Conservation (phyloP, 345 rosid genomes). For the Aquilaria sinensis region DNA sequence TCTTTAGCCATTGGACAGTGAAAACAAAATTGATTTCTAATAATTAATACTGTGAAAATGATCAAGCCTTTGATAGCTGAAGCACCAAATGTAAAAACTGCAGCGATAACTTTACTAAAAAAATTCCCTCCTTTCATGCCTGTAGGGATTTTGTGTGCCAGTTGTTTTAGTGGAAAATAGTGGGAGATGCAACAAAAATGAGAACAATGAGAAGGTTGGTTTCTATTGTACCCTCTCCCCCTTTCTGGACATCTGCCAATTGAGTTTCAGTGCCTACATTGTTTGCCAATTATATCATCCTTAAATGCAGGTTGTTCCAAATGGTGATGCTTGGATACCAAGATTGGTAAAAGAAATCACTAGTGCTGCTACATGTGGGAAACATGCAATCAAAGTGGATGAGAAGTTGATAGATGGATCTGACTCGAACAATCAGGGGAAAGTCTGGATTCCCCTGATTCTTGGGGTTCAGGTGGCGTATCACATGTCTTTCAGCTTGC, state of each 20-base stretch:
- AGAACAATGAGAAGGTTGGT: constrained; percentile 61
- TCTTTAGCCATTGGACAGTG: background rate
- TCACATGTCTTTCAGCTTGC: background rate
- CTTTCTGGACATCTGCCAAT: background rate
- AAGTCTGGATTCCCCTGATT: constrained; percentile 53
- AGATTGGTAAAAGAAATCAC: constrained; percentile 55
- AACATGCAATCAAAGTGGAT: constrained; percentile 48
- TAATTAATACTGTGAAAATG: constrained; percentile 6
- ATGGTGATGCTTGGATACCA: constrained; percentile 58
- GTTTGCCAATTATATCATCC: constrained; percentile 3
- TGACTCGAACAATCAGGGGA: constrained; percentile 58
- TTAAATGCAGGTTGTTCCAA: constrained; percentile 50
- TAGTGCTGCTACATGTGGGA: constrained; percentile 51
- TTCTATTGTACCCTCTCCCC: background rate
- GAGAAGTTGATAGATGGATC: constrained; percentile 74
- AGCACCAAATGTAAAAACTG: background rate
- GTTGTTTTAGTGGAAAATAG: constrained; percentile 78
- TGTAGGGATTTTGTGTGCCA: constrained; percentile 43
- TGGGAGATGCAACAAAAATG: constrained; percentile 84
- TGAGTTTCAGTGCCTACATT: constrained; percentile 6
- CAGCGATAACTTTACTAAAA: background rate
- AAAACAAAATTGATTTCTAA: background rate
- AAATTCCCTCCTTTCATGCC: constrained; percentile 1
- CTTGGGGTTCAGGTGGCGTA: constrained; percentile 53
- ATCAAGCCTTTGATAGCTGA: background rate